Base-by-base conservation (phyloP, 179 eudicot genomes). In the Dionaea muscipula region DNA sequence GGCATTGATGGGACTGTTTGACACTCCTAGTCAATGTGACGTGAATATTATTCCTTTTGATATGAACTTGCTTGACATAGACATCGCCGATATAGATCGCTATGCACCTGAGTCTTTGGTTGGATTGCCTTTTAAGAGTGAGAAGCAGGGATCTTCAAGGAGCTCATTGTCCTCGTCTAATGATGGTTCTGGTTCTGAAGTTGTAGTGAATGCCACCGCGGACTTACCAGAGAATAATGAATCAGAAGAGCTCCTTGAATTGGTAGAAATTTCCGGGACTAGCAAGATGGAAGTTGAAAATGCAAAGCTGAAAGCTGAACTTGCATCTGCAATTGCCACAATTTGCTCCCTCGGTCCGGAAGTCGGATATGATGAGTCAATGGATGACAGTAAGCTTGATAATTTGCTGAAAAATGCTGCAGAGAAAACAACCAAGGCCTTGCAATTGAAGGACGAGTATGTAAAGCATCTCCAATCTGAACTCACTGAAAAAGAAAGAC, bases 271-370 rank as follows among this genome's bases (percentile, higher is more conserved):
- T 68, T 86, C 99, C 61, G 99, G 99, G 47, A 88, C 99, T 62
- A 81, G 95, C 69, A 85, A 76, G 62, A 44, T 88, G 70, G 99
- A 93, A 68, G 99, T 93, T 46, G 96, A 93, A 70, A 93, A 93
- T 71, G 96, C 99, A 22, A 85, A 81, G 40, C 69, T 93, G 52
- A 88, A 81, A 74, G 99, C 96, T 41, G 99, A 88, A 31, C 94
- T 93, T 54, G 99, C 99, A 70, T 85, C 99, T 37, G 87, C 91
- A 45, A 79, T 93, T 63, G 95, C 99, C 9, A 22, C 66, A 7
- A 66, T 85, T 36, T 93, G 96, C 72, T 82, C 83, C 41, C 68
- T 81, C 26, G 47, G 73, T 57, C 74, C 81, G 50, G 94, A 85
- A 16, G 37, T 71, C n/a, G 95, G 76, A 39, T 79, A 73, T 62